Base-by-base conservation (phyloP, 768 basidiomycete genomes). In the Stropharia rugosoannulata region DNA sequence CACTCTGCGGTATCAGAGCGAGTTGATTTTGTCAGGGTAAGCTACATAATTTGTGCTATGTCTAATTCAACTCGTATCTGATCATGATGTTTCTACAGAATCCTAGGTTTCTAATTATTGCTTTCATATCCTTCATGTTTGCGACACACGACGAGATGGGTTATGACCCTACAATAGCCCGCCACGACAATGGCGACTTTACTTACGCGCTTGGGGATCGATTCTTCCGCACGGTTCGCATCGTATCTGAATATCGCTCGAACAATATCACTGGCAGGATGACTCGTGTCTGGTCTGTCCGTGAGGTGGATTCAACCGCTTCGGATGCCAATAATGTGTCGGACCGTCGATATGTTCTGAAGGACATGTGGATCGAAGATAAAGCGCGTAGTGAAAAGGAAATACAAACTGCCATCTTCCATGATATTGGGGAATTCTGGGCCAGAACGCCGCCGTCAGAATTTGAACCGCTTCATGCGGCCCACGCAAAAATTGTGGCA, bases 341-440 rank as follows among this genome's bases (percentile, higher is more conserved):
- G 18, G 19, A 16, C 1, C 27, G 25, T 10, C 16, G 43, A 5
- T 41, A 18, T 15, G 41, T 45, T 11, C 18, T 53, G 27, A 53
- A 53, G 51, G 51, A 53, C 36, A 39, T 53, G 15, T 53, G 51
- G 51, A 1, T 53, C n/a, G 51, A 53, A 0, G 19, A 9, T 15
- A 35, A 12, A 22, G 51, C 51, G 10, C 32, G 9, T 13, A 53
- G 39, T 10, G 51, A 53, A 35, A 44, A 27, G 41, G 51, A 43
- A 11, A 53, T 53, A 11, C 51, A 53, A 35, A 44, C 18, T 4
- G 51, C 52, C 13, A n/a, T 35, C 19, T 45, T 43, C 43, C 9
- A 10, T 16, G 27, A 29, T 36, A 42, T 35, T n/a, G 10, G 22
- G 11, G 29, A 32, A 25, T 49, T 29, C 27, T 13, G 7, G n/a